A percentile compares a stretch with the other conserved stretches of the same genome.
phyloP scores from a whole-genome alignment of 129 eudicot genomes.

The Mikania micrantha region DNA sequence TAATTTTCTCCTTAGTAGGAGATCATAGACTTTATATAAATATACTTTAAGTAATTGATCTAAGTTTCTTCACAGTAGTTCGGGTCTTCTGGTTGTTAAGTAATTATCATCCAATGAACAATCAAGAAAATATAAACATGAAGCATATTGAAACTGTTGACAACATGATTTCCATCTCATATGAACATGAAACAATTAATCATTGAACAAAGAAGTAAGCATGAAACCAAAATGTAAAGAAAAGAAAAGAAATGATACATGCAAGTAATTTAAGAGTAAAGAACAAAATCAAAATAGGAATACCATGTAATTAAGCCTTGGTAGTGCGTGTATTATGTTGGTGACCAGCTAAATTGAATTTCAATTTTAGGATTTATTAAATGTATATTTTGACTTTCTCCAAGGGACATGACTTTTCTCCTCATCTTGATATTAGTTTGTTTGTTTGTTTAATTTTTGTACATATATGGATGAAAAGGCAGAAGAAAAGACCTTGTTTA shows the following conservation, averaged over 20 bases:
- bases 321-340: not conserved
- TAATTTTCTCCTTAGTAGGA: too few relatives aligned
- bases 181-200: not conserved
- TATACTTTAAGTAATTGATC: too few relatives aligned
- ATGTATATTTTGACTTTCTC: slow-evolving; percentile 27
- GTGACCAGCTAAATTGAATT: slow-evolving; percentile 13
- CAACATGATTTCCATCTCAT: not conserved
- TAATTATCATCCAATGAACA: not conserved
- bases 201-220: not conserved
- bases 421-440: slow-evolving; percentile 11
- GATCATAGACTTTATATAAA: too few relatives aligned
- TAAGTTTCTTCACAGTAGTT: not conserved
- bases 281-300: not conserved
- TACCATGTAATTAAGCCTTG: slow-evolving; percentile 6
- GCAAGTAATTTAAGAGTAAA: not conserved
- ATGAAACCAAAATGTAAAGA: not conserved
- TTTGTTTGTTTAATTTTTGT: too few relatives aligned
- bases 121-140: not conserved
- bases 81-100: not conserved
- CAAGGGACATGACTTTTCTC: slow-evolving; percentile 34
- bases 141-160: not conserved
- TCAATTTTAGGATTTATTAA: not conserved
- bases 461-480: slow-evolving; percentile 15
- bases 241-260: too few relatives aligned
- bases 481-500: slow-evolving; percentile 20